Conservation (phyloP, 306 rosid species). For the Cyamopsis tetragonoloba region DNA sequence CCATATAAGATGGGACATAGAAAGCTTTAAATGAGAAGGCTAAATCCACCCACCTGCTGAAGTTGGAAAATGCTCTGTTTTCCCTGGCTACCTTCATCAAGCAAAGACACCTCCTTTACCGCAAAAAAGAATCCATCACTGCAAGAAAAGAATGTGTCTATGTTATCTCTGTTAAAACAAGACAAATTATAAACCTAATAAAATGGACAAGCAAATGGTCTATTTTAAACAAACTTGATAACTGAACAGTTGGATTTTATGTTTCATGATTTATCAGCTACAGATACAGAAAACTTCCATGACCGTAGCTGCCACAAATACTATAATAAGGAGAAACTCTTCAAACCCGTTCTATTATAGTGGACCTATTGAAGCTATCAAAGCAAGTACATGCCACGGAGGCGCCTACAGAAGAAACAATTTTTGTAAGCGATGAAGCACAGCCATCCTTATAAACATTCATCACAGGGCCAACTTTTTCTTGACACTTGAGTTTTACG, state of each 20-base stretch:
- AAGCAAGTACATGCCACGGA: not conserved
- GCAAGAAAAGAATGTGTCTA: conserved; percentile 20
- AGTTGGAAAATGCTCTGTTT: conserved; percentile 57
- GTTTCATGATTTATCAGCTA: not conserved
- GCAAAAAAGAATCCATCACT: conserved; percentile 69
- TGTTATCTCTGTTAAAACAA: conserved; percentile 14
- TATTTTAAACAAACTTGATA: not conserved
- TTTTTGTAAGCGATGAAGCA: not conserved
- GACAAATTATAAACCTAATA: not conserved
- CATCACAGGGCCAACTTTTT: not conserved
- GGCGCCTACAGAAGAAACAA: not conserved
- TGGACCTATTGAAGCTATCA: not conserved
- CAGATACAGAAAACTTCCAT: not conserved
- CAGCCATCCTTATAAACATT: not conserved
- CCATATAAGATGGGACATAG: conserved; percentile 4
- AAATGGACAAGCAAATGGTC: not conserved
- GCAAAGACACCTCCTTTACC: conserved; percentile 65
- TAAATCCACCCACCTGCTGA: conserved; percentile 48
- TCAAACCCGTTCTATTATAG: not conserved
- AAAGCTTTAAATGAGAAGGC: conserved; percentile 5
- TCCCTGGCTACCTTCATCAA: conserved; percentile 59
- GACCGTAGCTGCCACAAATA: not conserved
- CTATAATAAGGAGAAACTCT: not conserved
- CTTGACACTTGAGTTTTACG: not conserved
- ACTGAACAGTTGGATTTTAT: not conserved